Base-by-base conservation (phyloP, 305 asterid species). In the Galium porrigens region DNA sequence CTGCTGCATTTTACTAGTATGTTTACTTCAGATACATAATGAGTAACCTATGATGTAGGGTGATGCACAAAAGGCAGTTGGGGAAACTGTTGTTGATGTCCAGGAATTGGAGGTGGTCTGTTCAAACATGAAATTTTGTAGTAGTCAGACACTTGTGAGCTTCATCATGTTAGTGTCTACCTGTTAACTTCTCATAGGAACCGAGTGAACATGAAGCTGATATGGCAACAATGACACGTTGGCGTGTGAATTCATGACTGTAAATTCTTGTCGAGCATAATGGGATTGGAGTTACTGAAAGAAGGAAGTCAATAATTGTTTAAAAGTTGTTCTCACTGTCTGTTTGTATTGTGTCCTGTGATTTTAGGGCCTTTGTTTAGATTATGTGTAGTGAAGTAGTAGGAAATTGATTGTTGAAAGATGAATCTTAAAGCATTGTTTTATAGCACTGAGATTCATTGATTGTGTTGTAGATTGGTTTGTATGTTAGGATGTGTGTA, bases 301-400 rank as follows among this genome's bases (percentile, higher is more conserved):
- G 33, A 27, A 64, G 69, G 54, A 36, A n/a, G 64, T 64, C 64
- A 64, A 77, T 55, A 61, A 60, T 20, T 36, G 18, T 51, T 72
- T 42, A 5, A 14, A 5, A 12, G 5, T 41, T 25, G 51, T 64
- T 49, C 36, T 46, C 51, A 27, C 30, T 27, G 30, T 27, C 34
- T 42, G 29, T 14, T 29, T 51, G 36, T 32, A 44, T 44, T 42
- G 59, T 12, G 15, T 52, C 72, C 7, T 59, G 70, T 67, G 15
- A 14, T 52, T 53, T 69, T 77, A 14, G 58, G 62, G 27, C 33
- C 29, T 65, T 20, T 10, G 42, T 54, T 51, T 67, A 66, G 67
- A 76, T 80, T 0, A 48, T 71, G 73, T 67, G 77, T 70, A 77
- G 83, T 83, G 84, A 72, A 79, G 55, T 71, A 72, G 72, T 78